phyloP scores from a whole-genome alignment of 1,139 yeast species.

The Sugiyamaella grinbergsii region DNA sequence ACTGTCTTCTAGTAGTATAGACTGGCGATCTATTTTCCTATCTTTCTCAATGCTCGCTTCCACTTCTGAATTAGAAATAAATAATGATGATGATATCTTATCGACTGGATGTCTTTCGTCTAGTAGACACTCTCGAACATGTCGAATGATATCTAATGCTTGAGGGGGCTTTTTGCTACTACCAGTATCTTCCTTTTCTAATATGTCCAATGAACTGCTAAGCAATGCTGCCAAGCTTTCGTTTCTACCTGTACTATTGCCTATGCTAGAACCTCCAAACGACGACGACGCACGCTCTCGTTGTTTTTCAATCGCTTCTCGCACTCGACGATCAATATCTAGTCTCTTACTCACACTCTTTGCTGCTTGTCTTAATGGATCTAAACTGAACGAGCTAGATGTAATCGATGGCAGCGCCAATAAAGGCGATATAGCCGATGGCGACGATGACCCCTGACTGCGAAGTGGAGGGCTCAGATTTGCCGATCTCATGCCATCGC shows the following conservation, averaged over 20 bases:
- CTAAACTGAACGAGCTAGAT: slow-evolving; percentile 29
- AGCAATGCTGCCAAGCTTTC: slow-evolving; percentile 29
- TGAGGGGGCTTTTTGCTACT: neutral
- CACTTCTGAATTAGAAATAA: neutral
- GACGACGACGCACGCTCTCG: neutral
- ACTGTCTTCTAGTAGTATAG: neutral
- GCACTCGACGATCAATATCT: slow-evolving; percentile 30
- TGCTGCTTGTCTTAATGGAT: slow-evolving; percentile 33
- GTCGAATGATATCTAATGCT: slow-evolving; percentile 30
- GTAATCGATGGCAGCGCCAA: slow-evolving; percentile 20
- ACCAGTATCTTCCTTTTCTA: slow-evolving; percentile 23
- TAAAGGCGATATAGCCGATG: slow-evolving; percentile 19
- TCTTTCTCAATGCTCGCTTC: neutral
- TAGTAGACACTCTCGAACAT: slow-evolving; percentile 29
- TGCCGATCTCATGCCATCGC: neutral
- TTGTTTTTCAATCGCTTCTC: slow-evolving; percentile 26
- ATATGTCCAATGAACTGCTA: slow-evolving; percentile 21
- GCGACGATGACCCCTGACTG: slow-evolving; percentile 1
- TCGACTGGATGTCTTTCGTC: slow-evolving; percentile 11
- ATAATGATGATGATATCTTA: neutral
- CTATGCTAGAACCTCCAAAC: too few species aligned
- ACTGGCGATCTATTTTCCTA: neutral
- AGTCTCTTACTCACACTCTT: slow-evolving; percentile 29
- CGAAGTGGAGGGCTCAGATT: neutral
- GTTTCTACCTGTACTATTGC: slow-evolving; percentile 26